Evolutionary conservation across 192 early-diverging fungal species (phyloP), one percentile per base, ranked within the genome.

Genomic region (Diversispora eburnea): DNA sequence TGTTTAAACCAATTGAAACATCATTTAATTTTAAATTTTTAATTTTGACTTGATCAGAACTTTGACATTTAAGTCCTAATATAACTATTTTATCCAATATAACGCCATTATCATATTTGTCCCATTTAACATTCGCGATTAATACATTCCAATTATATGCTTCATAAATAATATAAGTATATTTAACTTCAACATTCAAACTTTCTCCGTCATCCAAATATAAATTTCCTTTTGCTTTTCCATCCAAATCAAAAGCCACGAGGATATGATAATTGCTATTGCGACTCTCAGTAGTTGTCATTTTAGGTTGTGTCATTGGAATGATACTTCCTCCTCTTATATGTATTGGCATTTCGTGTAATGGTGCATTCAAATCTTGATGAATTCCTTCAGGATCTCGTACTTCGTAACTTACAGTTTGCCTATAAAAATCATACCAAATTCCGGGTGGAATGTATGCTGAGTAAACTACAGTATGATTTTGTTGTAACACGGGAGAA

Each of bases 341-440:
- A 63, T 85, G 83, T 62, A 91, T 80, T 12, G 88, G 86, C 45
- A 91, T 79, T 5, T 86, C 79, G 15, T 85, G 84, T 25, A 82
- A 67, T 0, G 81, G 81, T 0, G 85, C 80, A 2, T 20, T 12
- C 22, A 66, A 25, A 25, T 66, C 20, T 22, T 20, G n/a, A 25
- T 25, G 22, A 12, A 20, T 25, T 8, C 64, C 64, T 41, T 78
- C 79, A 17, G 3, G 5, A 8, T 57, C 41, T 25, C n/a, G 33
- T 5, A 49, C 17, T 20, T 66, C 41, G 48, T 10, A 66, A 12
- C 20, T 33, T 12, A 66, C 33, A 9, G 46, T 48, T 19, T 66
- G 8, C 4, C 60, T 80, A 69, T 83, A 83, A 77, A 83, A 84
- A 75, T 90, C 84, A 69, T 90, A 91, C 90, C 90, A 91, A 0